Evolutionary conservation across 441 rosid species (phyloP).

Genomic region (Theobroma grandiflorum): DNA sequence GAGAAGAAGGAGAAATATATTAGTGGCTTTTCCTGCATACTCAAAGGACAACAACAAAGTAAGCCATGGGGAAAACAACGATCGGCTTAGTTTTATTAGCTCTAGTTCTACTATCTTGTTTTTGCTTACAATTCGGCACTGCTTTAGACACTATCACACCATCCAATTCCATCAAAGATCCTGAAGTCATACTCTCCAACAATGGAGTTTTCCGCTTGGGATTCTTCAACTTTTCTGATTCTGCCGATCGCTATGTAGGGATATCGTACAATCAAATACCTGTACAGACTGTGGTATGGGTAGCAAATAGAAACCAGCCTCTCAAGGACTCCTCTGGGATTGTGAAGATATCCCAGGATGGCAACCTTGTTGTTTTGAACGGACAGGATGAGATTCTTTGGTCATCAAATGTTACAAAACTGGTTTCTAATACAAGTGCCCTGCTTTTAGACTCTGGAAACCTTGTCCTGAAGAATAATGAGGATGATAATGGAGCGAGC

Average conservation of each 20-base stretch:
- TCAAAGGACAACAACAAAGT: too few relatives aligned
- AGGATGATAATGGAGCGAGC: background rate
- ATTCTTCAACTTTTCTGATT: slow-evolving; percentile 17
- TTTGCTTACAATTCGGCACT: background rate
- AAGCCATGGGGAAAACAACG: too few relatives aligned
- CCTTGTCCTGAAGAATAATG: slow-evolving; percentile 27
- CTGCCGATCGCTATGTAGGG: slow-evolving; percentile 27
- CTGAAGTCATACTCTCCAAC: slow-evolving; percentile 23
- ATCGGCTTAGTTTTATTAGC: too few relatives aligned
- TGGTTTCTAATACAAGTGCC: background rate
- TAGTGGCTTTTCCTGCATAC: too few relatives aligned
- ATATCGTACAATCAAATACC: slow-evolving; percentile 33
- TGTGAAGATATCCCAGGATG: background rate
- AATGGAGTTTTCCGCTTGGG: slow-evolving; percentile 27
- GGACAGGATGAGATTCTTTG: slow-evolving; percentile 20
- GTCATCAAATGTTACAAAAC: slow-evolving; percentile 17
- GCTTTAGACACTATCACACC: slow-evolving; percentile 19
- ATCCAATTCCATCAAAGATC: slow-evolving; percentile 24
- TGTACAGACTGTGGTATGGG: slow-evolving; percentile 21
- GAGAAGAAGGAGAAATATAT: too few relatives aligned
- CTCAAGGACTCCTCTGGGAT: slow-evolving; percentile 18
- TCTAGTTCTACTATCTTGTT: too few relatives aligned
- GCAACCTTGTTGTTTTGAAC: slow-evolving; percentile 22
- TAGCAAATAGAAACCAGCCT: slow-evolving; percentile 36
- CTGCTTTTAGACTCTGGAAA: slow-evolving; percentile 36